Base-by-base conservation (phyloP, 2,329 filamentous ascomycete species). In the Dactylella cylindrospora region DNA sequence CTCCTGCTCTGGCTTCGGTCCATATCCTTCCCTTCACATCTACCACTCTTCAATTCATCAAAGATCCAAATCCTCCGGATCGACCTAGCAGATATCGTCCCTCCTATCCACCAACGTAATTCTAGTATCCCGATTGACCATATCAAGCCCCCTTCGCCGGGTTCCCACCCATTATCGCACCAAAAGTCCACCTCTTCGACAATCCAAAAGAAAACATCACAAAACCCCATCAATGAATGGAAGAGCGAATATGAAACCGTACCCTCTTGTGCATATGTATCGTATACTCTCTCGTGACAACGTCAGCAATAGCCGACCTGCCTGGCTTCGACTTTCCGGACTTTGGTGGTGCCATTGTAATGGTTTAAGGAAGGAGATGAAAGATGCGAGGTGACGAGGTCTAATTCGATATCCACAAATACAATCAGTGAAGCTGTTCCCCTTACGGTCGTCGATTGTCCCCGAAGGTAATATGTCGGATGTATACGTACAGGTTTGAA, bases 261-360 rank as follows among this genome's bases (percentile, higher is more conserved):
- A 94, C 88, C 80, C 91, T 87, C 88, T 95, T 97, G 88, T 98
- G 93, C 73, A 98, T 81, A 84, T 98, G 91, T 81, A 98, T 97
- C 79, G 93, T 98, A 85, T 98, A 98, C 83, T 98, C 94, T 84
- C 93, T 89, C 74, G 93, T 86, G 78, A 98, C 91, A 76, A 98
- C 94, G 80, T 98, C 91, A 79, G 89, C 85, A 78, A 98, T 95
- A 81, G 94, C 94, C 78, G 89, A 95, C 76, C 90, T 88, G 73
- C 78, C 76, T 71, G 77, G 72, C 79, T 86, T 86, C 81, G 85
- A 86, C 76, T 77, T 79, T 72, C 80, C 75, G 68, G 79, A 78
- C 79, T 84, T 85, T 76, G 73, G 73, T 70, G 70, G 76, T 74
- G 83, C 84, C 83, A 86, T 86, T 75, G 80, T 79, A 29, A 17